Base-by-base conservation (phyloP, 345 rosid genomes). In the Salix purpurea region DNA sequence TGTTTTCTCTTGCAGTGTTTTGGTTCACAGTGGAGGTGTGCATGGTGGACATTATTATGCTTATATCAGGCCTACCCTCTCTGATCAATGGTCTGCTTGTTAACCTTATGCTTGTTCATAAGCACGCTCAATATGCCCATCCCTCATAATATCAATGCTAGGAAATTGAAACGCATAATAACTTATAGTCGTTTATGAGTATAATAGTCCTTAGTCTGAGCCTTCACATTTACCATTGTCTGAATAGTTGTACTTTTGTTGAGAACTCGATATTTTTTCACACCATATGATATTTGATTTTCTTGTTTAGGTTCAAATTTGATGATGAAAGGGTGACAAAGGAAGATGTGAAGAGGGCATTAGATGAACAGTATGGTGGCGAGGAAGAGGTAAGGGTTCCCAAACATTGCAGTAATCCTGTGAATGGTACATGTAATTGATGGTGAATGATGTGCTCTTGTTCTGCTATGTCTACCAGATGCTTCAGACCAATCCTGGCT, bases 41-140 rank as follows among this genome's bases (percentile, higher is more conserved):
- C 97, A 93, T 83, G 97, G 96, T 78, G 99, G 99, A 70, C 99
- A 95, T 82, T 93, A 95, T 86, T 93, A 93, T 80, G 99, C 99
- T n/a, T 95, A 86, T 84, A 95, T 95, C 82, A 87, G 99, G 83
- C 98, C 99, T 39, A 93, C 98, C 12, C 94, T 95, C 77, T 84
- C 96, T 77, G 94, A 93, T 84, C 94, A 93, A 75, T 95, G 99
- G 99, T 95, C 89, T 74, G 87, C 68, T 44, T 54, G 23, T 75
- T 3, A 75, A 56, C 69, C 30, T 46, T 77, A 12, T 2, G 24
- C 66, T 52, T 9, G 15, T 19, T n/a, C 26, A 5, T 74, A 7
- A 8, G 11, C 66, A 56, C 50, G 11, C 46, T 12, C 30, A 26
- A 42, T 15, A 15, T 16, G n/a, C 37, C 14, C 15, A 4, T 9